A percentile compares a stretch with the other conserved stretches of the same genome.
Evolutionary conservation across 208 protist genomes (phyloP).

Genomic region (Angomonas ambiguus): DNA sequence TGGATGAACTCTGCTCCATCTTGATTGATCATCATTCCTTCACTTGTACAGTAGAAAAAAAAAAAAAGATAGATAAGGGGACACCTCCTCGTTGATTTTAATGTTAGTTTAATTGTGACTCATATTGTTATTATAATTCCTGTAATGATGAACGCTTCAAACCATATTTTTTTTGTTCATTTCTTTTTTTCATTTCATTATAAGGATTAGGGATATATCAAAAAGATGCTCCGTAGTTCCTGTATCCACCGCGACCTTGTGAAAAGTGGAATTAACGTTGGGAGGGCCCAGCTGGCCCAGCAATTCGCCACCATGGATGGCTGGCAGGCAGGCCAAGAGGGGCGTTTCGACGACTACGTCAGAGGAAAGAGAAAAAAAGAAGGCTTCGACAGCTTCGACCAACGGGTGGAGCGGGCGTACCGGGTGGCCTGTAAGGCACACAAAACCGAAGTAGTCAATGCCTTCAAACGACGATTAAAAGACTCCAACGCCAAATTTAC

Average conservation of each 20-base stretch:
- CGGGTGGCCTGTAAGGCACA: constrained; percentile 48
- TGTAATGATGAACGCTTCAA: neutral
- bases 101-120: constrained; percentile 2
- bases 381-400: constrained; percentile 79
- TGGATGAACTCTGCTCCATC: constrained; percentile 34
- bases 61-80: too few species aligned
- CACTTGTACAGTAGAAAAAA: too few species aligned
- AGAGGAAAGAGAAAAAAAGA: constrained; percentile 56
- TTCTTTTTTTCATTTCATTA: constrained; percentile 9
- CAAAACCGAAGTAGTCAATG: constrained; percentile 76
- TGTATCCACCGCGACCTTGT: constrained; percentile 7
- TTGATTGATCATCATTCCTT: too few species aligned
- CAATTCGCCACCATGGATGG: constrained; percentile 83
- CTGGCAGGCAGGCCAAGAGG: constrained; percentile 55
- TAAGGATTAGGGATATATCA: neutral
- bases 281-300: constrained; percentile 56
- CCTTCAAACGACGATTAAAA: constrained; percentile 68
- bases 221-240: neutral
- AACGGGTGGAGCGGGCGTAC: constrained; percentile 82
- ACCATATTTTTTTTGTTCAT: constrained; percentile 4
- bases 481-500: constrained; percentile 55
- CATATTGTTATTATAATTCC: neutral
- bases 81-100: too few species aligned
- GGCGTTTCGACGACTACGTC: constrained; percentile 76
- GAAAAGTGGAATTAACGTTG: constrained; percentile 53